A percentile compares a stretch with the other conserved stretches of the same genome.
Conservation (phyloP, 192 early-diverging fungal genomes). For the Bifiguratus adelaidae region DNA sequence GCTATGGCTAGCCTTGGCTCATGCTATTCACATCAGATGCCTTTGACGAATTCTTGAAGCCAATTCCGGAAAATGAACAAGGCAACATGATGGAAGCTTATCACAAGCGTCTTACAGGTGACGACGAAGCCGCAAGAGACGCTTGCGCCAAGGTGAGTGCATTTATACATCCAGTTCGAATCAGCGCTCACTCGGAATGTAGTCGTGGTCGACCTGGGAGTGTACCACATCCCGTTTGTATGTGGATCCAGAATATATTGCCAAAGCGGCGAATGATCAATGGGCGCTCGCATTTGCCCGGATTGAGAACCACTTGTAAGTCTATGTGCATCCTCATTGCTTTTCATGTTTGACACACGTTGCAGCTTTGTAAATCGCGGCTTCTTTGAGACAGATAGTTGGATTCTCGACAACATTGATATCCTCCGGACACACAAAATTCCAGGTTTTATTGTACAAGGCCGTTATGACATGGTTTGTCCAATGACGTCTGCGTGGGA, state of each 20-base stretch:
- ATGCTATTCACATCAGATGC: conserved; percentile 14
- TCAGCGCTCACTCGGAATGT: background rate
- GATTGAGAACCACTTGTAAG: conserved; percentile 47
- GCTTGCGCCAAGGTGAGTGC: conserved; percentile 42
- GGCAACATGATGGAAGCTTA: conserved; percentile 51
- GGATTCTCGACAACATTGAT: conserved; percentile 51
- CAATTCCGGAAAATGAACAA: conserved; percentile 51
- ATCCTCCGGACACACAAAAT: conserved; percentile 45
- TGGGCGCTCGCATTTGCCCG: conserved; percentile 60
- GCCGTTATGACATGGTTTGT: conserved; percentile 48
- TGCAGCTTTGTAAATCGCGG: conserved; percentile 56
- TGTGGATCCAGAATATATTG: conserved; percentile 37
- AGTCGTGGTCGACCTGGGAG: conserved; percentile 36
- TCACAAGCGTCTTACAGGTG: conserved; percentile 48
- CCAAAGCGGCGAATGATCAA: conserved; percentile 42
- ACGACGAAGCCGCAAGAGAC: conserved; percentile 32
- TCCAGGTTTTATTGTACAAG: conserved; percentile 54
- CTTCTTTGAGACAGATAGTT: conserved; percentile 49
- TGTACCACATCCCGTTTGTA: conserved; percentile 40
- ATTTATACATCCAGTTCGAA: conserved; percentile 2
- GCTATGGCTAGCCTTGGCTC: background rate
- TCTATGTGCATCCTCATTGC: background rate
- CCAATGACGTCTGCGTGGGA: conserved; percentile 30
- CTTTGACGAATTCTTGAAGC: conserved; percentile 45
- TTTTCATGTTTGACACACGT: conserved; percentile 14